Conservation (phyloP, 305 asterid species). For the Coffea humblotiana region DNA sequence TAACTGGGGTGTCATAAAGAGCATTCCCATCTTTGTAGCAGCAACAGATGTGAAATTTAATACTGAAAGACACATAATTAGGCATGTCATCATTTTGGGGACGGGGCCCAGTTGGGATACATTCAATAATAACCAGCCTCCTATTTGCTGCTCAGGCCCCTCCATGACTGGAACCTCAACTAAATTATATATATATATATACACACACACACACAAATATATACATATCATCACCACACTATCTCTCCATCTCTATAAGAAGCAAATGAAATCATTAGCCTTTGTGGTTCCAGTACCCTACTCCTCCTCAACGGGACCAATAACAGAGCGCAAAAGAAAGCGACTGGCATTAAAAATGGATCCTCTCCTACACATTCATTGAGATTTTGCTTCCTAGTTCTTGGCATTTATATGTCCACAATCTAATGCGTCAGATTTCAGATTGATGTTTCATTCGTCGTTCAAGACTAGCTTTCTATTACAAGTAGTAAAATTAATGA, state of each 20-base stretch:
- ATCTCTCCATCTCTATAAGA: background rate
- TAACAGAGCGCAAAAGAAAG: constrained; percentile 3
- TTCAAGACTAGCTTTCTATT: background rate
- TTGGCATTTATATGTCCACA: background rate
- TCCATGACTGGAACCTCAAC: background rate
- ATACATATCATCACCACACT: too few species aligned
- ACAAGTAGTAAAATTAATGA: background rate
- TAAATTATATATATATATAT: background rate
- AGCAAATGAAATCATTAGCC: background rate
- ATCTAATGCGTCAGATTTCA: background rate
- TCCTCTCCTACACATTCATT: background rate
- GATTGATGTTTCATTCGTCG: background rate
- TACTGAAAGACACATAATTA: background rate
- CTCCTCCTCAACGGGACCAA: background rate
- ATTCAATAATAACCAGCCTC: background rate
- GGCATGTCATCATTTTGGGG: background rate
- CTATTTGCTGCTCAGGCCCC: background rate
- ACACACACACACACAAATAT: too few species aligned
- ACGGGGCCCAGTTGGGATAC: background rate
- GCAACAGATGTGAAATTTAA: background rate
- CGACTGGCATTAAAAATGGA: constrained; percentile 13
- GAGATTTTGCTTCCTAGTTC: constrained; percentile 2
- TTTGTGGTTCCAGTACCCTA: background rate
- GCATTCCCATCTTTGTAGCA: background rate
- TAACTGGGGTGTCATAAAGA: background rate